Evolutionary conservation across 352 stramenopile genomes (phyloP), one percentile per base, ranked within the genome.

Genomic region (Phytopythium boreale): DNA sequence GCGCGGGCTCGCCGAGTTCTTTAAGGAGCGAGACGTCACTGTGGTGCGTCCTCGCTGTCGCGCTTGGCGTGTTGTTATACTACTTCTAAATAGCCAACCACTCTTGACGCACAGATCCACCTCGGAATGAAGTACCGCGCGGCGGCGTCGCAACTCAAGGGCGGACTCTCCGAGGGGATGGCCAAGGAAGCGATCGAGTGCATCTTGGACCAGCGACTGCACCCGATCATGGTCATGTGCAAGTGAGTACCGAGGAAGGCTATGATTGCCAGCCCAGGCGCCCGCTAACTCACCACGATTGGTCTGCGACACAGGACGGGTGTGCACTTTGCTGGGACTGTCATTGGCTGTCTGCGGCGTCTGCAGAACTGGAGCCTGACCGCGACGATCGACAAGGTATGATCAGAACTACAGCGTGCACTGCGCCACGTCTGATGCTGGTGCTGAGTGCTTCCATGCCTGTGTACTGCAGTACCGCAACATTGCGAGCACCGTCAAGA

Each of bases 341-440:
- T 92, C 67, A 90, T 95, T 55, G 87, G 87, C 9, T 95, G 87
- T 56, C 62, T 95, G 27, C 82, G 87, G 20, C 84, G 87, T 15
- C 66, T 95, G 12, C 87, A 94, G 64, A 94, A 93, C 60, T 95
- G 87, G 87, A 91, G 85, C 52, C 72, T 95, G 59, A 95, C 87
- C 4, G 85, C 87, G 31, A 95, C 77, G 14, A 95, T 95, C 68
- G 87, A 95, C 73, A 94, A 95, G 71, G 84, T 89, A 52, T 24
- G 26, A 34, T 55, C 22, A 11, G 52, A 27, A n/a, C 51, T 9
- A n/a, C 31, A 34, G 19, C 12, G 14, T 55, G 49, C 22, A 53
- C 46, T 50, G 8, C 14, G 11, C 14, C 47, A 22, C 2, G 43
- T 4, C n/a, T 22, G 0, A 50, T n/a, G 20, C 43, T 22, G 0